Evolutionary conservation across 2,329 filamentous ascomycete species (phyloP), one percentile per base, ranked within the genome.

Genomic region (Conoideocrella luteorostrata): DNA sequence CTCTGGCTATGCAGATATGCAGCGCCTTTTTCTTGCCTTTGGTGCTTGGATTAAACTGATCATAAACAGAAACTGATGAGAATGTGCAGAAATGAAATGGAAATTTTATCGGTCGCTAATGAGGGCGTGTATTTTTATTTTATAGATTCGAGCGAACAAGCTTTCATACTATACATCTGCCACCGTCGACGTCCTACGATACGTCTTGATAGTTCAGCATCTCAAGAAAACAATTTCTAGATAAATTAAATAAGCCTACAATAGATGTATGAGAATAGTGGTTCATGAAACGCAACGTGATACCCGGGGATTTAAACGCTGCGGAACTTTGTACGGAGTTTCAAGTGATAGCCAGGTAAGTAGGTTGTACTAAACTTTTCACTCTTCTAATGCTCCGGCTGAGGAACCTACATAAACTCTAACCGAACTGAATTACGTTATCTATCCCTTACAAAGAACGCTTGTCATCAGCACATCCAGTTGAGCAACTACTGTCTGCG

Each of bases 11-110:
- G 2, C 55, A 57, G 41, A 51, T 57, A 3, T 38, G 47, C 4
- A 57, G 54, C 32, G 35, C 55, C 0, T 57, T 57, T 0, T 57
- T 57, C 10, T 45, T 57, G 20, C 55, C 55, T 2, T 23, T 57
- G 1, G 57, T 56, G 52, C 53, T 57, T 20, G 55, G 55, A 11
- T 39, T 57, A 39, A 57, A 55, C 10, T 56, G 30, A 50, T 29
- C 9, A 9, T 29, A 9, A 9, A 29, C 9, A 29, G 13, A 7
- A 13, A 29, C 9, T 29, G 13, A 13, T 29, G 13, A 29, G 26
- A 34, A 34, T 34, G 11, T 10, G 32, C 32, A n/a, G 17, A 17
- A 10, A n/a, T 17, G 7, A n/a, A 17, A 34, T 34, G 7, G 26
- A 13, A 28, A 7, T 28, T 28, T 28, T 28, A 7, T 28, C 26